phyloP scores from a whole-genome alignment of 768 basidiomycete species.

The Pisolithus tinctorius region DNA sequence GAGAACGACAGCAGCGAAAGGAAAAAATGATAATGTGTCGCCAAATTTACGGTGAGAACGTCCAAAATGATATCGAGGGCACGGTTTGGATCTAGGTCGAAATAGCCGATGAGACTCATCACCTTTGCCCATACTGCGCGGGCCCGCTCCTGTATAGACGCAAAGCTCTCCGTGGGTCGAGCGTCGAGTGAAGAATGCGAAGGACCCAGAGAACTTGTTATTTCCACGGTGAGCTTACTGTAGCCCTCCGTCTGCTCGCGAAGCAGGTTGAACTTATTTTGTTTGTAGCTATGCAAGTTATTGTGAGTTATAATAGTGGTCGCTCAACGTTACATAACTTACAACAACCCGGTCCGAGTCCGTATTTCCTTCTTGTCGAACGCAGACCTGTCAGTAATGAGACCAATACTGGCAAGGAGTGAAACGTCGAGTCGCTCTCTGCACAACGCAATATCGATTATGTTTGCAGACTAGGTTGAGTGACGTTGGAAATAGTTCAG shows the following conservation, averaged over 20 bases:
- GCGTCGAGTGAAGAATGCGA: constrained; percentile 66
- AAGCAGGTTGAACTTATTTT: constrained; percentile 96
- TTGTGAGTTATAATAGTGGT: not conserved
- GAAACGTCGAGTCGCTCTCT: constrained; percentile 69
- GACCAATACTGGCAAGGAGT: constrained; percentile 54
- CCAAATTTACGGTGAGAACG: constrained; percentile 75
- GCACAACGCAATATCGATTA: constrained; percentile 56
- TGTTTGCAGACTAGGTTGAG: constrained; percentile 42
- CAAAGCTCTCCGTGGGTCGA: constrained; percentile 51
- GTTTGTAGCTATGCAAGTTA: constrained; percentile 71
- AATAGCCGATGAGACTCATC: constrained; percentile 88
- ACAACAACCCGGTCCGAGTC: constrained; percentile 78
- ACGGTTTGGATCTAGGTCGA: constrained; percentile 92
- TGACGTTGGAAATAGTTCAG: not conserved
- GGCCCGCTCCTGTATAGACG: constrained; percentile 56
- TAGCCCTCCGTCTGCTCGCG: constrained; percentile 98
- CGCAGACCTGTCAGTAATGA: constrained; percentile 59
- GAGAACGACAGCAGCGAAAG: constrained; percentile 79
- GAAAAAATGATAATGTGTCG: constrained; percentile 85
- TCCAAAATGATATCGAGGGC: constrained; percentile 93
- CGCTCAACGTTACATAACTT: constrained; percentile 25
- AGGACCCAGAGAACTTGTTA: constrained; percentile 70
- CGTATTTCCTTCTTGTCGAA: constrained; percentile 79
- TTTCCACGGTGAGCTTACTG: constrained; percentile 82
- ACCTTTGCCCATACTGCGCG: constrained; percentile 75